These are phyloP conservation scores for Aspergillus glaucus DNA, from an alignment of 2,329 filamentous ascomycete species.

Conservation along the genomic window DNA sequence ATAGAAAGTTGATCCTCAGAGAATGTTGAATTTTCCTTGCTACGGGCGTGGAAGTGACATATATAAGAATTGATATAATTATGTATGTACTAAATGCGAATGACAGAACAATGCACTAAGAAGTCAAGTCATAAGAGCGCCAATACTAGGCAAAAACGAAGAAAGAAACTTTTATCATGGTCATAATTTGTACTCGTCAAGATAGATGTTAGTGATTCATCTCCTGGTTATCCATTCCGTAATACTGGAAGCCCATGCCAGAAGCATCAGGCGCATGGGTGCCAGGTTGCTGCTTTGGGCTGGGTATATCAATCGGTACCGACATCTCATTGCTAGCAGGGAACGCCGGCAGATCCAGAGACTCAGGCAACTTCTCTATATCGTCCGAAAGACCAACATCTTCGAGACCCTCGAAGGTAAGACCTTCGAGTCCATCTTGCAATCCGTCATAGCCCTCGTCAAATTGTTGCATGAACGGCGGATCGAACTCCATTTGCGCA, in stretches of 20 bases:
- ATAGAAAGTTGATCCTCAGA: too few relatives aligned
- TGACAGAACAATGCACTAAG: too few relatives aligned
- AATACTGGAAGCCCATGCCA: background rate
- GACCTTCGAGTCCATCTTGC: slow-evolving; percentile 22
- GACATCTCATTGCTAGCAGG: background rate
- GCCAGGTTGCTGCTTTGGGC: background rate
- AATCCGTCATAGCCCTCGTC: slow-evolving; percentile 30
- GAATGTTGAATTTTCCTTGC: too few relatives aligned
- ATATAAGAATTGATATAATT: too few relatives aligned
- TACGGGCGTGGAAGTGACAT: too few relatives aligned
- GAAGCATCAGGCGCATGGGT: background rate
- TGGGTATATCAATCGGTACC: background rate
- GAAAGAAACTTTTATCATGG: background rate
- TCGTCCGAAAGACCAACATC: slow-evolving; percentile 1
- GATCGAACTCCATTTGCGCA: slow-evolving; percentile 34
- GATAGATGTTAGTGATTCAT: background rate
- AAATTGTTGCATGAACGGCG: slow-evolving; percentile 31
- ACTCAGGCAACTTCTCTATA: slow-evolving; percentile 2
- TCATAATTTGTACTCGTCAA: background rate
- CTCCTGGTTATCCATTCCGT: background rate
- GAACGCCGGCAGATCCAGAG: background rate
- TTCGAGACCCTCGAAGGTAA: slow-evolving; percentile 15
- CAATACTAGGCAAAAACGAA: background rate
- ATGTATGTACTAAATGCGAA: too few relatives aligned
- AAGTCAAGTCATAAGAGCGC: too few relatives aligned